Percentiles rank a stretch among this genome's conserved stretches.
Conservation (phyloP, 1,284 basidiomycete genomes). For the Irpex sp. region DNA sequence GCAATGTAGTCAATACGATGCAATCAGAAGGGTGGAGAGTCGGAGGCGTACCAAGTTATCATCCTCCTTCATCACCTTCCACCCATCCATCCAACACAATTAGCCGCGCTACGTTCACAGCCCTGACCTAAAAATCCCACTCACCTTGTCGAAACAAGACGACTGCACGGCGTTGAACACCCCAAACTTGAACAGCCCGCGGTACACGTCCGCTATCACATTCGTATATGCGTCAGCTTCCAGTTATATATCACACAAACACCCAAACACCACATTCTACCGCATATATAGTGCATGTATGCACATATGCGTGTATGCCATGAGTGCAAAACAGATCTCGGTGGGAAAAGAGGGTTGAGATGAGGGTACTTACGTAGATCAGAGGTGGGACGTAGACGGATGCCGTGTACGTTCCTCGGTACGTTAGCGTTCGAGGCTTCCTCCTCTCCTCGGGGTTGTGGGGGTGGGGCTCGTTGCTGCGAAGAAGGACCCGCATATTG, state of each 20-base stretch:
- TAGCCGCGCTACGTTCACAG: too few relatives aligned
- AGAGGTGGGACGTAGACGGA: conserved; percentile 65
- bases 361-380: conserved; percentile 54
- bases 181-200: conserved; percentile 80
- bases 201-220: conserved; percentile 74
- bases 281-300: too few relatives aligned
- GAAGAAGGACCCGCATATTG: too few relatives aligned
- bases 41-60: conserved; percentile 64
- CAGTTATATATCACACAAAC: not conserved
- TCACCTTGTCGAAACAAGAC: conserved; percentile 71
- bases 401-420: conserved; percentile 36
- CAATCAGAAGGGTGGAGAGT: too few relatives aligned
- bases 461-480: too few relatives aligned
- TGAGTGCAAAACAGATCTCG: too few relatives aligned
- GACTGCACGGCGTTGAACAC: conserved; percentile 92
- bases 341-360: too few relatives aligned
- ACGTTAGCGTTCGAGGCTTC: not conserved
- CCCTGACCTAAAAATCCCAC: conserved; percentile 42
- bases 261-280: not conserved
- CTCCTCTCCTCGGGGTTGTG: too few relatives aligned
- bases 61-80: conserved; percentile 61
- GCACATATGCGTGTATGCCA: too few relatives aligned
- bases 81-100: not conserved
- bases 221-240: conserved; percentile 2
- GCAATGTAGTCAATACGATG: too few relatives aligned